Conservation (phyloP, 441 rosid species). For the Jatropha multifida region DNA sequence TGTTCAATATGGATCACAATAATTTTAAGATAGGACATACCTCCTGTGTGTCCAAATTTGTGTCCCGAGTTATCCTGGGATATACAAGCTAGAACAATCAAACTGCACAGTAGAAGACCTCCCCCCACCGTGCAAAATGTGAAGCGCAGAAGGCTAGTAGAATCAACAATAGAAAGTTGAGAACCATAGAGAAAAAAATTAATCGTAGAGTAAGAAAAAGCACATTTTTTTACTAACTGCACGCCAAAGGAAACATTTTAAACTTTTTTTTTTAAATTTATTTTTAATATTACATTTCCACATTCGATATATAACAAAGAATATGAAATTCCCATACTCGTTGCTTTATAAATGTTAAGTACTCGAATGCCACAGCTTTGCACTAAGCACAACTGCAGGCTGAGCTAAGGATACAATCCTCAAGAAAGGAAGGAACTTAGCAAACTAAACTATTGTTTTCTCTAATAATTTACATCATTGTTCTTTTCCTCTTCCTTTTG, state of each 20-base stretch:
- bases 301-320: too few relatives aligned
- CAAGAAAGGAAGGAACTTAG: too few relatives aligned
- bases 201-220: background rate
- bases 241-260: background rate
- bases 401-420: too few relatives aligned
- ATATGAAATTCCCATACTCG: too few relatives aligned
- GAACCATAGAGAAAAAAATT: background rate
- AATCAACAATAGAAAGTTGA: slow-evolving; percentile 16
- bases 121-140: slow-evolving; percentile 53
- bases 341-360: too few relatives aligned
- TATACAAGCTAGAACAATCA: slow-evolving; percentile 57
- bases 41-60: slow-evolving; percentile 75
- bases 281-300: too few relatives aligned
- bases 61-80: slow-evolving; percentile 73
- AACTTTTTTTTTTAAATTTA: too few relatives aligned
- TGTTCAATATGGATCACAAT: slow-evolving; percentile 7
- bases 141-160: slow-evolving; percentile 52
- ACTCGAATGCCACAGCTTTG: too few relatives aligned
- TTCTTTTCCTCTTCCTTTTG: too few relatives aligned
- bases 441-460: too few relatives aligned
- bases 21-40: slow-evolving; percentile 28
- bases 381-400: too few relatives aligned
- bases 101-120: slow-evolving; percentile 54
- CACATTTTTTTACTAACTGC: slow-evolving; percentile 4
- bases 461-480: too few relatives aligned